Base-by-base conservation (phyloP, 345 rosid species). In the Clarkia xantiana region DNA sequence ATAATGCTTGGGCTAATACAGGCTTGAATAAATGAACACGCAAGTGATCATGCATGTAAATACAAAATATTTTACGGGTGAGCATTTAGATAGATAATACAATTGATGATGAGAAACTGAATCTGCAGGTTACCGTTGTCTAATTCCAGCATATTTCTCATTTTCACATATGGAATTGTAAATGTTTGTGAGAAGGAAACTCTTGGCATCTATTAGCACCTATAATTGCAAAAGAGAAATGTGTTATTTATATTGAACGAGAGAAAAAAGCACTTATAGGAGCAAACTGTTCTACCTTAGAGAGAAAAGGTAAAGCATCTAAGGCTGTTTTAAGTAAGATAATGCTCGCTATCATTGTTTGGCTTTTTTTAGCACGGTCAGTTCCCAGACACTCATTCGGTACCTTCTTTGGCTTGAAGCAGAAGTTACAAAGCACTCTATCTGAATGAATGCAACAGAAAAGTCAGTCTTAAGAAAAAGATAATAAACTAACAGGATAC, bases 341-440 rank as follows among this genome's bases (percentile, higher is more conserved):
- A 66, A 90, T 81, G 81, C 94, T 90, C 62, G 96, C 68, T 65
- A 86, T 83, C 70, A 83, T 54, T 54, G 63, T 58, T 72, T 83
- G 97, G 79, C 97, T 86, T 76, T 66, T 86, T 72, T 65, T 76
- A 64, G 83, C 69, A 73, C 79, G 77, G 48, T 81, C 78, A 67
- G 70, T 59, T 59, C 71, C 79, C 51, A 73, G 18, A 61, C 74
- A 79, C 54, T 76, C 86, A 49, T 70, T 78, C 11, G 86, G 71
- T 55, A 90, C 81, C 72, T 75, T 90, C 72, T 75, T 86, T 41
- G 77, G 80, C 84, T 83, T 90, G 72, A 81, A 90, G 86, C 97
- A 90, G 80, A 90, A 90, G 67, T 90, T 86, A 72, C 97, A 90
- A 52, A 86, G 96, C 36, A 90, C 88, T 56, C 94, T 74, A 70